phyloP scores from a whole-genome alignment of 768 basidiomycete genomes.

The Kwoniella sp. region DNA sequence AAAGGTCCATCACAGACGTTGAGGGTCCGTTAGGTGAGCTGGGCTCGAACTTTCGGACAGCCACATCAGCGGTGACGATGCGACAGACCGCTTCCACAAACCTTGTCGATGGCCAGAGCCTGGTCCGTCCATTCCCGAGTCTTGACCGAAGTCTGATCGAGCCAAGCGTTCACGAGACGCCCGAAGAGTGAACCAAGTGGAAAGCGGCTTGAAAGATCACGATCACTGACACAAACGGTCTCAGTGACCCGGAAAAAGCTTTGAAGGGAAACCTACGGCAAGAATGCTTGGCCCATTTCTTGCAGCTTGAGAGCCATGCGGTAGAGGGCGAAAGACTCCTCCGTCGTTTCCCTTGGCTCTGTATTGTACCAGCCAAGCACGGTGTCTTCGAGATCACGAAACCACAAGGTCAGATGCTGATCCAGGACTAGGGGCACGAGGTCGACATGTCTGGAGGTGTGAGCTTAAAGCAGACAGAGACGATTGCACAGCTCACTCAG shows the following conservation, averaged over 20 bases:
- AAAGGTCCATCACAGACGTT: constrained; percentile 95
- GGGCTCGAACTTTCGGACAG: constrained; percentile 55
- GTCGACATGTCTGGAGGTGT: constrained; percentile 17
- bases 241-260: constrained; percentile 10
- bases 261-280: constrained; percentile 58
- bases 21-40: constrained; percentile 75
- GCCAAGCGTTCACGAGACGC: constrained; percentile 81
- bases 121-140: constrained; percentile 90
- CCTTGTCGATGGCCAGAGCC: constrained; percentile 81
- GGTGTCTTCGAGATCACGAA: constrained; percentile 29
- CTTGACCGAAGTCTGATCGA: constrained; percentile 79
- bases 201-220: constrained; percentile 54
- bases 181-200: constrained; percentile 76
- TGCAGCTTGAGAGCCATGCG: constrained; percentile 68
- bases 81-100: constrained; percentile 45
- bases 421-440: constrained; percentile 25
- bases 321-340: constrained; percentile 84
- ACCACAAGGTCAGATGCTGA: constrained; percentile 32
- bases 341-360: constrained; percentile 19
- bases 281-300: constrained; percentile 78
- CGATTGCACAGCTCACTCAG: constrained; percentile 59
- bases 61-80: background rate
- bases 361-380: constrained; percentile 10
- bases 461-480: background rate
- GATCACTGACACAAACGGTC: background rate